phyloP scores from a whole-genome alignment of 805 yeast genomes.

The Kodamaea nitidulidarum region DNA sequence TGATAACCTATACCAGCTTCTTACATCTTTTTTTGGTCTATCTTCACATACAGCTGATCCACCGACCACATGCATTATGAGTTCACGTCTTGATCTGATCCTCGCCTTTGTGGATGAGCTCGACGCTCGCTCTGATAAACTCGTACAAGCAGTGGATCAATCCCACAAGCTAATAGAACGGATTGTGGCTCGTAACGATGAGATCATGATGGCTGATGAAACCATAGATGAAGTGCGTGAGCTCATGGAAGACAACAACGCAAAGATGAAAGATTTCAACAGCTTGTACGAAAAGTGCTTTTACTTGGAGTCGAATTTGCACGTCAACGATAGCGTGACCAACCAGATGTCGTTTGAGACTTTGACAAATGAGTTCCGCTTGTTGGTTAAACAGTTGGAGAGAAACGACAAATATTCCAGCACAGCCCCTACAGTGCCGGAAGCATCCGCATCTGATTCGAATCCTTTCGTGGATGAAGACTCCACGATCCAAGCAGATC shows the following conservation, averaged over 20 bases:
- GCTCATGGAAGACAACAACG: conserved; percentile 20
- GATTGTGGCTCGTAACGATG: conserved; percentile 17
- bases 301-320: conserved; percentile 32
- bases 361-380: conserved; percentile 26
- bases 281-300: conserved; percentile 29
- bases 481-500: neutral
- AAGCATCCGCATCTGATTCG: neutral
- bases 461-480: conserved; percentile 4
- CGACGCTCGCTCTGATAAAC: conserved; percentile 23
- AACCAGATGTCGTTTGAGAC: conserved; percentile 29
- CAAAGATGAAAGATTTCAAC: conserved; percentile 22
- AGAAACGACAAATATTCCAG: conserved; percentile 10
- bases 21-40: no score
- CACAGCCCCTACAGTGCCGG: neutral
- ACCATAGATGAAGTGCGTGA: conserved; percentile 26
- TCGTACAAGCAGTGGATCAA: conserved; percentile 21
- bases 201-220: conserved; percentile 24
- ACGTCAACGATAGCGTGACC: conserved; percentile 28
- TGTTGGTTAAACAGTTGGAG: conserved; percentile 19
- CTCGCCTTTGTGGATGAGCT: conserved; percentile 30
- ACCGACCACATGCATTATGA: conserved; percentile 4
- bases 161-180: conserved; percentile 21
- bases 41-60: no score
- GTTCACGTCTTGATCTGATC: conserved; percentile 26
- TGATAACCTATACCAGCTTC: no score